phyloP scores from a whole-genome alignment of 306 rosid genomes.

The Mimosa pudica region DNA sequence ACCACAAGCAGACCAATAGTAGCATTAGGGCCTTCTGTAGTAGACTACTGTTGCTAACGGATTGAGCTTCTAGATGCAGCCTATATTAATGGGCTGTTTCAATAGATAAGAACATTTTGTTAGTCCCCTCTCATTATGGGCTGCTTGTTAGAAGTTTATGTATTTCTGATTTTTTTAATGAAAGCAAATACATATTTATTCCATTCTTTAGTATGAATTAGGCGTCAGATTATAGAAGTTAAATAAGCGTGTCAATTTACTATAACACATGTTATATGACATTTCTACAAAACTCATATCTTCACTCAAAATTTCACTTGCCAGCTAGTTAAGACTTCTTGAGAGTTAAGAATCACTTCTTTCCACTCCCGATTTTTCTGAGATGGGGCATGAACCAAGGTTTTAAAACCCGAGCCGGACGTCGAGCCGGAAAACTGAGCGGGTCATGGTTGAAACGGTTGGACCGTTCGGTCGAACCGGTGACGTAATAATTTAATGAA shows the following conservation, averaged over 20 bases:
- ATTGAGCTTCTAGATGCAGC: background rate
- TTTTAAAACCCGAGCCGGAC: too few relatives aligned
- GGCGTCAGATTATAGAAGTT: too few relatives aligned
- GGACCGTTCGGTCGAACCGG: too few relatives aligned
- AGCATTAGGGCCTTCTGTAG: background rate
- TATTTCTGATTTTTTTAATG: background rate
- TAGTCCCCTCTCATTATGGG: background rate
- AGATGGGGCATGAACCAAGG: conserved; percentile 45
- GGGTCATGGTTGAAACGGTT: too few relatives aligned
- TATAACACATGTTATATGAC: too few relatives aligned
- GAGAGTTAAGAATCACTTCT: background rate
- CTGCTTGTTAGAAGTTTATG: background rate
- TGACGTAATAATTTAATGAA: too few relatives aligned
- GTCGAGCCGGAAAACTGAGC: too few relatives aligned
- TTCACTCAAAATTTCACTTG: conserved; percentile 17
- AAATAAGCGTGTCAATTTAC: too few relatives aligned
- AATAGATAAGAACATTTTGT: background rate
- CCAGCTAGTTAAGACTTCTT: background rate
- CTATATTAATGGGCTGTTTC: background rate
- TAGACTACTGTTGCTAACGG: background rate
- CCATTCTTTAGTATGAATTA: too few relatives aligned
- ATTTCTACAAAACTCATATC: background rate
- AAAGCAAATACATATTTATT: too few relatives aligned
- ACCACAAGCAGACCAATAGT: background rate
- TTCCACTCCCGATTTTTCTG: background rate